A percentile compares a stretch with the other conserved stretches of the same genome.
These are phyloP conservation scores for Sphaerulina vaccinii DNA, from an alignment of 2,329 filamentous ascomycete species.

Conservation along the genomic window DNA sequence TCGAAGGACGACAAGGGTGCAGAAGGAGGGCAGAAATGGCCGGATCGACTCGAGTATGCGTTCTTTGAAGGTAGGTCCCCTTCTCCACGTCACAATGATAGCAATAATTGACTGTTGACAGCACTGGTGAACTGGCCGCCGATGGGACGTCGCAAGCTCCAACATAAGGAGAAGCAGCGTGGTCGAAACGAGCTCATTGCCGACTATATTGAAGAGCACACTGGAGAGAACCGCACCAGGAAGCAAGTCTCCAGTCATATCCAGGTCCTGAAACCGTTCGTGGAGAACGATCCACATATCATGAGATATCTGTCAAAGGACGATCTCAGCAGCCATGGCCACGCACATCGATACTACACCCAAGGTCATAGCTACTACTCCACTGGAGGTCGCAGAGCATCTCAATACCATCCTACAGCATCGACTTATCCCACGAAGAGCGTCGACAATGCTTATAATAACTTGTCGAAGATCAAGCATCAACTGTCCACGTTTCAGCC, in stretches of 20 bases:
- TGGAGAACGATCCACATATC: conserved; percentile 53
- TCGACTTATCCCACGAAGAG: conserved; percentile 2
- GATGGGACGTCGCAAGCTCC: conserved; percentile 56
- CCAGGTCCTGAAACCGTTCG: conserved; percentile 59
- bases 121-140: conserved; percentile 56
- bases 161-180: conserved; percentile 51
- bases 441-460: conserved; percentile 7
- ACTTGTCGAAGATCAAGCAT: conserved; percentile 23
- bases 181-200: conserved; percentile 64
- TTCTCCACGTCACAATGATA: neutral
- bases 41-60: conserved; percentile 48
- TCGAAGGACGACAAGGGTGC: conserved; percentile 34
- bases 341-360: conserved; percentile 14
- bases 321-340: conserved; percentile 29
- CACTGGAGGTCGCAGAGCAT: conserved; percentile 20
- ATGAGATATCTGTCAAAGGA: conserved; percentile 44
- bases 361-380: conserved; percentile 6
- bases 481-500: conserved; percentile 32
- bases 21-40: conserved; percentile 43
- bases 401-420: conserved; percentile 25
- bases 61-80: conserved; percentile 48
- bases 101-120: conserved; percentile 23
- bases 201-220: conserved; percentile 56
- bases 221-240: conserved; percentile 52
- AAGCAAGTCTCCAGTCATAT: conserved; percentile 66